phyloP scores from a whole-genome alignment of 257 asterid genomes.

The Rubia yunnanensis region DNA sequence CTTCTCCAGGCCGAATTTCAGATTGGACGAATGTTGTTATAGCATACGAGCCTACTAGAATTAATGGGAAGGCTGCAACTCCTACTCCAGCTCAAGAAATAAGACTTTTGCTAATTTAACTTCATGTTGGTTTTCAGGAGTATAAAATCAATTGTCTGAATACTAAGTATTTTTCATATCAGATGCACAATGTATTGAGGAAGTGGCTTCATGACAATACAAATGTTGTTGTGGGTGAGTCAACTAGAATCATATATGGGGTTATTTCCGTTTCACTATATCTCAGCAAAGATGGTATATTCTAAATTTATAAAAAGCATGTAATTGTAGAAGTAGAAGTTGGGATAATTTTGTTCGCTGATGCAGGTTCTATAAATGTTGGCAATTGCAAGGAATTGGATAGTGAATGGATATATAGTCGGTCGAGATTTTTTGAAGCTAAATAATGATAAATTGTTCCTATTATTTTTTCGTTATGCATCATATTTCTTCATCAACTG shows the following conservation, averaged over 20 bases:
- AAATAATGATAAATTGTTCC: constrained; percentile 2
- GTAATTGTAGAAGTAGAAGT: no score
- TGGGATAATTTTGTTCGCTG: no score
- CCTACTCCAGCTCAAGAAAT: constrained; percentile 98
- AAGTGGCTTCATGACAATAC: constrained; percentile 77
- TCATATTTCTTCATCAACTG: no score
- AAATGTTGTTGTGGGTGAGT: constrained; percentile 59
- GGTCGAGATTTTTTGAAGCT: constrained; percentile 90
- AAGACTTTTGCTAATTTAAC: constrained; percentile 23
- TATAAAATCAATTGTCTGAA: no score
- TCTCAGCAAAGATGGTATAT: no score
- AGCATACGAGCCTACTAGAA: constrained; percentile 98
- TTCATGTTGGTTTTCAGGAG: no score
- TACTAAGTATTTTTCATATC: no score
- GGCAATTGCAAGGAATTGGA: constrained; percentile 78
- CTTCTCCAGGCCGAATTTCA: constrained; percentile 61
- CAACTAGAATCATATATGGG: constrained; percentile 94
- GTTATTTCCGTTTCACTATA: constrained; percentile 37
- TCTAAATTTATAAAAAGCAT: no score
- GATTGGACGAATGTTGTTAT: constrained; percentile 84
- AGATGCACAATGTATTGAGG: constrained; percentile 91
- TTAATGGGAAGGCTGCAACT: constrained; percentile 72
- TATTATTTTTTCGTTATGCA: no score
- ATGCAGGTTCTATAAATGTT: constrained; percentile 78
- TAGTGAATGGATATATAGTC: constrained; percentile 71